Base-by-base conservation (phyloP, 768 basidiomycete genomes). In the Leccinum obscurum region DNA sequence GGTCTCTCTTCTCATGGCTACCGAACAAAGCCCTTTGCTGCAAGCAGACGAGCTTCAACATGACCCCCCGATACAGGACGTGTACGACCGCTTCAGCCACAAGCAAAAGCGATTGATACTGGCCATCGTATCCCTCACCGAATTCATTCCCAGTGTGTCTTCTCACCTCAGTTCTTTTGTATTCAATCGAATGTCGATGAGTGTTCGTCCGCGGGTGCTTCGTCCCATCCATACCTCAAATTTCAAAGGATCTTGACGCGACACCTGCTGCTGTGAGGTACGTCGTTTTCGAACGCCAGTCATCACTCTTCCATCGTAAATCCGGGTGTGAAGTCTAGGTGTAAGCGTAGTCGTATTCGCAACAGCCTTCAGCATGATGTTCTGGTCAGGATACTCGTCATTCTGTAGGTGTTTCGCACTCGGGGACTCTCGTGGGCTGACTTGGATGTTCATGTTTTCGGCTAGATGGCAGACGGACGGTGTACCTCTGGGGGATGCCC, bases 161-260 rank as follows among this genome's bases (percentile, higher is more conserved):
- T 61, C 17, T 46, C 44, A 20, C 8, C 13, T 49, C 13, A 28
- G 44, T 59, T 49, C 46, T 35, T 24, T 28, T 32, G 9, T 20
- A 46, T 20, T 46, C 20, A n/a, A 46, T 46, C 44, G 44, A 46
- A 46, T 46, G 4, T 50, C 13, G 22, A 51, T 2, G 55, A 93
- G 90, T 88, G 39, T 85, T 93, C 60, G 84, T 88, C 0, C 76
- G 83, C 7, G 86, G 84, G 0, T 83, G 83, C 1, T 91, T 93
- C 68, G 79, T 90, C 3, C 90, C 90, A 0, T 84, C 85, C 0
- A 88, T 93, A 58, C 89, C 90, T 0, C 81, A 88, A 54, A 85
- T 94, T 44, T 84, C 90, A 7, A 73, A 70, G 28, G 90, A 93
- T 60, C 71, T 93, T 11, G 49, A 81, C 22, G 77, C 87, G 0